These are phyloP conservation scores for Oxyria digyna DNA, from an alignment of 148 eudicot species.

Conservation along the genomic window DNA sequence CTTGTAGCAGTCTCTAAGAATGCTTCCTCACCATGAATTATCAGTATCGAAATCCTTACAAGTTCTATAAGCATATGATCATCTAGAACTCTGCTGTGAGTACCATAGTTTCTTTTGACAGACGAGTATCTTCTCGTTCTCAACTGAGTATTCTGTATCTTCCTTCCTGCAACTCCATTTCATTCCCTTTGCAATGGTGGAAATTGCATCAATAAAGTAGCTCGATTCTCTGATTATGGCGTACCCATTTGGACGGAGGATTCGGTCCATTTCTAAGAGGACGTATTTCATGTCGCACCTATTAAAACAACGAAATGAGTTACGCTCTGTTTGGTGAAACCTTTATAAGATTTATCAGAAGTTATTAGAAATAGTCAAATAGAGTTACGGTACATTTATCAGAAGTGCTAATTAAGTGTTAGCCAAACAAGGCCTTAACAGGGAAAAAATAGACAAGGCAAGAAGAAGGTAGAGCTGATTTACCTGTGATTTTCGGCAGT, in stretches of 20 bases:
- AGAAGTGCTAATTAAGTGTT: no score
- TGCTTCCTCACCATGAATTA: neutral
- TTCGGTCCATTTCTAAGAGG: conserved; percentile 91
- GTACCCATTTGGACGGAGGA: conserved; percentile 72
- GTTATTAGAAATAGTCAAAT: no score
- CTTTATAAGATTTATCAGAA: no score
- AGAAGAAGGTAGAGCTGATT: neutral
- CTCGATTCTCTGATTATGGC: conserved; percentile 60
- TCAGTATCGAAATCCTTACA: neutral
- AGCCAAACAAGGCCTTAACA: no score
- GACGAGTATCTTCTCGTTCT: conserved; percentile 62
- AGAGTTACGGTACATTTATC: no score
- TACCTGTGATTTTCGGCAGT: conserved; percentile 93
- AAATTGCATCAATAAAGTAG: conserved; percentile 44
- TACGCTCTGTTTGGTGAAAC: no score
- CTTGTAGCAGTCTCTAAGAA: neutral
- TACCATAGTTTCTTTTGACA: conserved; percentile 95
- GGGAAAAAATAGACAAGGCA: neutral
- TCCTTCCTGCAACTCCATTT: conserved; percentile 80
- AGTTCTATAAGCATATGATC: neutral
- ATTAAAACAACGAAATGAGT: conserved; percentile 3
- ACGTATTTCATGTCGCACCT: conserved; percentile 88
- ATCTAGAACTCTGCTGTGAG: conserved; percentile 49
- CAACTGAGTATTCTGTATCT: conserved; percentile 41
- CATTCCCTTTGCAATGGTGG: conserved; percentile 59